phyloP scores from a whole-genome alignment of 108 stramenopile genomes.

The Epipyxis sp. region DNA sequence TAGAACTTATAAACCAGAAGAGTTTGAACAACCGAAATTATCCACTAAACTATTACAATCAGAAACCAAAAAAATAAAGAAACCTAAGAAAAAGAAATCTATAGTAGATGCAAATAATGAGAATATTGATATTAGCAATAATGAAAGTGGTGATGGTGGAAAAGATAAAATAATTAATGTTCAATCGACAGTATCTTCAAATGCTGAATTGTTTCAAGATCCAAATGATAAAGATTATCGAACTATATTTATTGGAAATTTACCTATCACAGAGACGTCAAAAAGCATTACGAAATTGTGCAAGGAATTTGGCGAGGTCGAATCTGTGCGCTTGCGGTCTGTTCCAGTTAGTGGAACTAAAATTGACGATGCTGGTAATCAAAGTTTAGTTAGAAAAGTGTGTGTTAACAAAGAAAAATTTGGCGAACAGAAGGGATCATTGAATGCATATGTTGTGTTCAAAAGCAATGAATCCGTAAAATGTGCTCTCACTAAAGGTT shows the following conservation, averaged over 20 bases:
- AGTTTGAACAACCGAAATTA: too few relatives aligned
- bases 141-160: too few relatives aligned
- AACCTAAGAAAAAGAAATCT: too few relatives aligned
- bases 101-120: too few relatives aligned
- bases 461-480: conserved; percentile 12
- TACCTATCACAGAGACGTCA: conserved; percentile 37
- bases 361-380: conserved; percentile 48
- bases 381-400: conserved; percentile 44
- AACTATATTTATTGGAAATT: conserved; percentile 52
- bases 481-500: conserved; percentile 34
- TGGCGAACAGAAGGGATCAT: conserved; percentile 46
- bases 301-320: conserved; percentile 42
- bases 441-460: conserved; percentile 50
- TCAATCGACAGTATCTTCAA: too few relatives aligned
- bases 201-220: too few relatives aligned
- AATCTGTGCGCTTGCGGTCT: conserved; percentile 50
- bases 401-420: conserved; percentile 46
- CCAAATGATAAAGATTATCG: neutral
- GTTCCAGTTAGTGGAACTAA: conserved; percentile 43
- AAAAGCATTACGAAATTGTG: conserved; percentile 36
- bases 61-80: too few relatives aligned
- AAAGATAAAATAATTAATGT: too few relatives aligned
- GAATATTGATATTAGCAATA: too few relatives aligned
- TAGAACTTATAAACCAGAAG: too few relatives aligned
- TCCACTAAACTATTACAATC: too few relatives aligned